Conservation (phyloP, 805 yeast genomes). For the Starmera dryadoides region DNA sequence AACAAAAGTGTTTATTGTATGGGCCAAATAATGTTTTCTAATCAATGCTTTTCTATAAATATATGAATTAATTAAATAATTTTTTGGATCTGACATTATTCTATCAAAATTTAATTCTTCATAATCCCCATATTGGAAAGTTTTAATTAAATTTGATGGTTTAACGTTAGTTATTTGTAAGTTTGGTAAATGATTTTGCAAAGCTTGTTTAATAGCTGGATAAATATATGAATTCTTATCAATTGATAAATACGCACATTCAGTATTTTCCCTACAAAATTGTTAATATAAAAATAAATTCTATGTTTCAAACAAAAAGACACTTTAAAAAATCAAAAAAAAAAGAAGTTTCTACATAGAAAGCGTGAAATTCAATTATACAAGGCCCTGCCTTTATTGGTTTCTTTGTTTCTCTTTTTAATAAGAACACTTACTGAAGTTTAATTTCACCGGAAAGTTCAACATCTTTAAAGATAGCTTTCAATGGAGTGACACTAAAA, state of each 20-base stretch:
- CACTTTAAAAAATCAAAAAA: background rate
- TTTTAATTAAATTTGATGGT: slow-evolving; percentile 18
- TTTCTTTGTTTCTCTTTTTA: no score
- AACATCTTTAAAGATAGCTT: slow-evolving; percentile 62
- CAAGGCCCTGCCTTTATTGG: no score
- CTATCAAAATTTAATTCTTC: slow-evolving; percentile 80
- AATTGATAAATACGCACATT: slow-evolving; percentile 22
- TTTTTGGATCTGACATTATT: slow-evolving; percentile 32
- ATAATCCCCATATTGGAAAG: slow-evolving; percentile 83
- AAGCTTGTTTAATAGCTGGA: slow-evolving; percentile 26
- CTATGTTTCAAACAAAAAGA: no score
- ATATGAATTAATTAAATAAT: slow-evolving; percentile 69
- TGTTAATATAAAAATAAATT: no score
- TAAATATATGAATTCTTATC: slow-evolving; percentile 33
- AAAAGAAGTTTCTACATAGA: background rate
- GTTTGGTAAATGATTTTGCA: slow-evolving; percentile 25
- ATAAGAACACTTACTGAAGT: slow-evolving; percentile 26
- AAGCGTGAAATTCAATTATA: background rate
- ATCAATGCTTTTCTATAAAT: slow-evolving; percentile 86
- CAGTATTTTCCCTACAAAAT: background rate
- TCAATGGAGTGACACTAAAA: slow-evolving; percentile 60
- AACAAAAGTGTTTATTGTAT: slow-evolving; percentile 66
- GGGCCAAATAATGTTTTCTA: slow-evolving; percentile 83
- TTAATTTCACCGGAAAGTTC: slow-evolving; percentile 51
- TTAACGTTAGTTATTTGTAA: slow-evolving; percentile 19